phyloP scores from a whole-genome alignment of 345 rosid species.

The Noccaea bulbosa region DNA sequence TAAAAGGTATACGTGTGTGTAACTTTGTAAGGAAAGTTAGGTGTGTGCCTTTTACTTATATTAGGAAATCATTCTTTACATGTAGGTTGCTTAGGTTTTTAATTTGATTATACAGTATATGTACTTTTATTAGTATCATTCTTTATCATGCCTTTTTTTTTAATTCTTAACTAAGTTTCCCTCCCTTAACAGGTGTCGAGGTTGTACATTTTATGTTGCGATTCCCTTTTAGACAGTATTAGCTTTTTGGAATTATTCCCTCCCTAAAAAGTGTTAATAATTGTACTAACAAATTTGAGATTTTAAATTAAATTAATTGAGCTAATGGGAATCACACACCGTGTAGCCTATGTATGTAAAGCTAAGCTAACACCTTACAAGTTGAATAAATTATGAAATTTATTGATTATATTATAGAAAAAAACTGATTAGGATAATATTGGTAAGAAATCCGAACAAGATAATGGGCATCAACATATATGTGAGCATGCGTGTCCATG shows the following conservation, averaged over 20 bases:
- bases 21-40: conserved; percentile 28
- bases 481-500: conserved; percentile 3
- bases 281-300: conserved; percentile 31
- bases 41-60: conserved; percentile 10
- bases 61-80: not conserved
- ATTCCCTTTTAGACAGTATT: conserved; percentile 20
- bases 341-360: conserved; percentile 20
- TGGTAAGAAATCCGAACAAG: not conserved
- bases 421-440: not conserved
- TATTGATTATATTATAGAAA: not conserved
- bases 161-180: conserved; percentile 15
- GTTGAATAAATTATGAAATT: not conserved
- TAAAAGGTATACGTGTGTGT: not conserved
- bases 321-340: conserved; percentile 43
- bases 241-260: conserved; percentile 41
- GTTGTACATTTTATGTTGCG: conserved; percentile 31
- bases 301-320: conserved; percentile 16
- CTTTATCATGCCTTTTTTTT: not conserved
- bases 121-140: conserved; percentile 5
- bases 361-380: conserved; percentile 27
- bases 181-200: conserved; percentile 37
- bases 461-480: conserved; percentile 20
- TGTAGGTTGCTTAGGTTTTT: conserved; percentile 23
- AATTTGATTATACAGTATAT: conserved; percentile 5
- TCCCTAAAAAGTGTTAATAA: conserved; percentile 24